Evolutionary conservation across 768 basidiomycete species (phyloP), one percentile per base, ranked within the genome.

Genomic region (Pleurotus sapidus): DNA sequence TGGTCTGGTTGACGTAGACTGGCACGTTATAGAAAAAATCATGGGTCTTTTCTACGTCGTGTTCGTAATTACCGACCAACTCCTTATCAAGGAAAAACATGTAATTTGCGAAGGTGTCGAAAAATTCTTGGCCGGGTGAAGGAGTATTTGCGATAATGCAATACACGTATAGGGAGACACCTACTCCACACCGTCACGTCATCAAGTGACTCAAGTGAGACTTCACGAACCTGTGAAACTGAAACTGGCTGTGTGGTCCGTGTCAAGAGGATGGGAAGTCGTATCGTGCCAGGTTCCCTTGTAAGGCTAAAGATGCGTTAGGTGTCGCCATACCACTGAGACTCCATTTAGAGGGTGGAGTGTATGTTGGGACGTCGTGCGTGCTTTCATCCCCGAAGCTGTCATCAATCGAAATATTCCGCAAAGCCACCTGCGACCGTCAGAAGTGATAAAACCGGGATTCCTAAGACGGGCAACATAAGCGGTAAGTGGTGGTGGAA

Each of bases 81-180:
- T 15, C 50, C 38, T 24, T 37, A 25, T 53, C 51, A 15, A 53
- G n/a, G 11, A 18, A n/a, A 15, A 53, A 53, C 2, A 7, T 49
- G 27, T 27, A 49, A 20, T 34, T 37, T 11, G 49, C 49, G 11
- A 49, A 27, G 15, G 49, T 30, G 49, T 20, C 27, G 27, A 34
- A 11, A 34, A 11, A 9, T 8, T 11, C 8, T 3, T 8, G 11
- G 8, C 11, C 6, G 30, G 30, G 30, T 9, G 30, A 7, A 14
- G 27, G 49, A 0, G 18, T 24, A 18, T 53, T 53, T 18, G 51
- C 37, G 11, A 53, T 17, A 15, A 53, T 53, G 25, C 51, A 53
- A 12, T 53, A 53, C 9, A 53, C 51, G n/a, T 53, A 53, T 20
- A 53, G 6, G n/a, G 37, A 34, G 51, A 18, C 20, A 40, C 51